Evolutionary conservation across 208 protist genomes (phyloP).

Genomic region (Acanthamoeba sp.): DNA sequence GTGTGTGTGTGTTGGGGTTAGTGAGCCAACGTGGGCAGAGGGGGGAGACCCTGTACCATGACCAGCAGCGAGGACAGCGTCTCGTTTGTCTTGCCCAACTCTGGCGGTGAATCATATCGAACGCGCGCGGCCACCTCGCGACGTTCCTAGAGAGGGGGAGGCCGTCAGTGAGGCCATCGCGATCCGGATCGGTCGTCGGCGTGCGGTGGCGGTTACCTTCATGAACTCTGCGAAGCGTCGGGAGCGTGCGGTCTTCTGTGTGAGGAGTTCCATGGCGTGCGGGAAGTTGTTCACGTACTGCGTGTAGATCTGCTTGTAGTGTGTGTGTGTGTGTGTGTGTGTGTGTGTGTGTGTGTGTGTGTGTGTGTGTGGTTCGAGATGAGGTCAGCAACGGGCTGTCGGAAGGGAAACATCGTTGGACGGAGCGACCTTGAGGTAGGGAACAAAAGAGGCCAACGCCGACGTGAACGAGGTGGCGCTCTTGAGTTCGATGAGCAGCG

Average conservation of each 20-base stretch:
- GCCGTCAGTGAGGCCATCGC: too few relatives aligned
- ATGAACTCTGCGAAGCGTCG: background rate
- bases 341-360: too few relatives aligned
- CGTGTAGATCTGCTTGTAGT: conserved; percentile 74
- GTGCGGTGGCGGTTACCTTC: background rate
- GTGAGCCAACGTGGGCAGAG: too few relatives aligned
- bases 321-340: too few relatives aligned
- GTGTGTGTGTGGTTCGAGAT: too few relatives aligned
- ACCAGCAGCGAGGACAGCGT: background rate
- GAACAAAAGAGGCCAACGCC: background rate
- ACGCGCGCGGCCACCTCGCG: background rate
- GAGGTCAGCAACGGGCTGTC: too few relatives aligned
- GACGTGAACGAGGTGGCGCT: background rate
- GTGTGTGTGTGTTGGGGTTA: too few relatives aligned
- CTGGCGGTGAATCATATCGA: background rate
- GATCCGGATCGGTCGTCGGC: too few relatives aligned
- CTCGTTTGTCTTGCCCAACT: conserved; percentile 23
- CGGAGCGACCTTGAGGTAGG: conserved; percentile 2
- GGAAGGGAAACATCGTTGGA: too few relatives aligned
- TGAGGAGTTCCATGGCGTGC: conserved; percentile 52
- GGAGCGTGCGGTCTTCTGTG: background rate
- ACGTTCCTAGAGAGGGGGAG: background rate
- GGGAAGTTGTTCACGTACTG: conserved; percentile 82
- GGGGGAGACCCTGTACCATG: background rate
- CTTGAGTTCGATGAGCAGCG: conserved; percentile 27